A percentile compares a stretch with the other conserved stretches of the same genome.
Conservation (phyloP, 495 filamentous ascomycete genomes). For the Extremus antarcticus region DNA sequence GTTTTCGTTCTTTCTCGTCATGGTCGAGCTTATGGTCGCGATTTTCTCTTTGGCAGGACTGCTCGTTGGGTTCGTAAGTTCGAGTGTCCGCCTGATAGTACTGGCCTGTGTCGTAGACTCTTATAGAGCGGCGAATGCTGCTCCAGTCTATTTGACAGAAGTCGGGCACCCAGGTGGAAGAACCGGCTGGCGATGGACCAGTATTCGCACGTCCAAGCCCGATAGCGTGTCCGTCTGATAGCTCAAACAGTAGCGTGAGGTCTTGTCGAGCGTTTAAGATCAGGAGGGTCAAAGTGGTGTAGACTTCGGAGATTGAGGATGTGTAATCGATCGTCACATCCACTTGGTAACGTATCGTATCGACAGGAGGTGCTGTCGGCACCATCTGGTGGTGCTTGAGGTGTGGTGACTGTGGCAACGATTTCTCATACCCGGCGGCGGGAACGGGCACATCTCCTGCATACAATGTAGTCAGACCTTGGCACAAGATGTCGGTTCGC, state of each 20-base stretch:
- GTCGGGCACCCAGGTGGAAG: background rate
- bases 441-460: too few species aligned
- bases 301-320: background rate
- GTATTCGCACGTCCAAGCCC: background rate
- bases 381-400: too few species aligned
- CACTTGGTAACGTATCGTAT: background rate
- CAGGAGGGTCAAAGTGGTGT: background rate
- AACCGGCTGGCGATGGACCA: background rate
- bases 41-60: too few species aligned
- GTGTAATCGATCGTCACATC: background rate
- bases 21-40: too few species aligned
- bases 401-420: too few species aligned
- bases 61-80: too few species aligned
- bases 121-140: background rate
- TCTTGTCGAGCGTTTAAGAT: background rate
- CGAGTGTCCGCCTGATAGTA: too few species aligned
- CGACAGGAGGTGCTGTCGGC: background rate
- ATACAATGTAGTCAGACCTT: background rate
- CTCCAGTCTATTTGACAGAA: background rate
- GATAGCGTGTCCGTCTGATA: background rate
- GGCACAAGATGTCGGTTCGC: background rate
- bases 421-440: too few species aligned
- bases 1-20: too few species aligned
- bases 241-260: background rate
- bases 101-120: background rate